Evolutionary conservation across 768 basidiomycete genomes (phyloP).

Genomic region (Coprinellus micaceus): DNA sequence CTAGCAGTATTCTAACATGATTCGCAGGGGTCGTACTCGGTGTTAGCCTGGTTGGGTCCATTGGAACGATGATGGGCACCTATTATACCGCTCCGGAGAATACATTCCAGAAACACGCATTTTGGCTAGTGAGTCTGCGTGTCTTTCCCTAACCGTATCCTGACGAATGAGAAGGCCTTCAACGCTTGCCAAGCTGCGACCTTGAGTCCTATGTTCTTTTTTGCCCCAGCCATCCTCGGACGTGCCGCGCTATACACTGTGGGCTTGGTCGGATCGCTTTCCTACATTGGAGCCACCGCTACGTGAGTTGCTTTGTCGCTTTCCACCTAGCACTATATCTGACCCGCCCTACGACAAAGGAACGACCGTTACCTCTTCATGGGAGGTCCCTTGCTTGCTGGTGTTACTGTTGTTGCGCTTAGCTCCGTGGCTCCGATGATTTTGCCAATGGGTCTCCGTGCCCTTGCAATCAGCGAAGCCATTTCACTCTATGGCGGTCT

Average conservation of each 20-base stretch:
- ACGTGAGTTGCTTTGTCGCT: constrained; percentile 37
- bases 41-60: constrained; percentile 71
- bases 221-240: constrained; percentile 78
- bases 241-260: constrained; percentile 86
- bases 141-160: not conserved
- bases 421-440: constrained; percentile 87
- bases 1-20: not conserved
- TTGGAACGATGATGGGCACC: constrained; percentile 83
- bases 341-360: constrained; percentile 21
- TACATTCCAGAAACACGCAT: constrained; percentile 69
- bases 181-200: constrained; percentile 85
- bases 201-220: constrained; percentile 84
- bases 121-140: constrained; percentile 62
- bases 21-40: constrained; percentile 73
- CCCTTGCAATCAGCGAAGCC: constrained; percentile 70
- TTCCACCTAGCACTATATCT: not conserved
- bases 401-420: constrained; percentile 83
- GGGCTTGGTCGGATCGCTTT: constrained; percentile 81
- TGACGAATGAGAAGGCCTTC: constrained; percentile 53
- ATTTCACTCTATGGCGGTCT: constrained; percentile 86
- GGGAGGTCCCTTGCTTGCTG: constrained; percentile 85
- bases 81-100: constrained; percentile 78
- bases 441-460: constrained; percentile 77
- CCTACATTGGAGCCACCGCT: constrained; percentile 87
- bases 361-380: constrained; percentile 83